These are phyloP conservation scores for Amanita pseudoporphyria DNA, from an alignment of 768 basidiomycete genomes.

Conservation along the genomic window DNA sequence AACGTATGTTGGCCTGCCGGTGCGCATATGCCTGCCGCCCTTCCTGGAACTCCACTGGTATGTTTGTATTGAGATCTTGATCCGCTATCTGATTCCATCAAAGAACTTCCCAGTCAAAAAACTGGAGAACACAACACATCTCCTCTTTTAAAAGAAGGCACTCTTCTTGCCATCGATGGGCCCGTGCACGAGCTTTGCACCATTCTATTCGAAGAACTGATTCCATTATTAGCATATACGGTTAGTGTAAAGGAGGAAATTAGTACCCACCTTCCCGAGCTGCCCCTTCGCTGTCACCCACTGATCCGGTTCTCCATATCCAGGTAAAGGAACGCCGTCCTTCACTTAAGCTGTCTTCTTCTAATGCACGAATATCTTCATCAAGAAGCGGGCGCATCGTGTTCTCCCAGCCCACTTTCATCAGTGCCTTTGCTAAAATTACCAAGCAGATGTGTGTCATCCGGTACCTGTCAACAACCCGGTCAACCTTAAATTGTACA, in stretches of 20 bases:
- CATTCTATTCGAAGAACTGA: background rate
- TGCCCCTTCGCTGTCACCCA: background rate
- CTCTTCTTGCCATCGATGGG: conserved; percentile 4
- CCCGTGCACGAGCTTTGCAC: background rate
- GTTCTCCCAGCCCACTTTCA: background rate
- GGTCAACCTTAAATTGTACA: conserved; percentile 11
- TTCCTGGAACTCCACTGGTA: too few species aligned
- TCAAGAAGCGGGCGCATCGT: background rate
- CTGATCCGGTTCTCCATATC: conserved; percentile 1
- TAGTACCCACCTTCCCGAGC: background rate
- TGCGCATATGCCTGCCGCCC: background rate
- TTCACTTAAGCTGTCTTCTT: background rate
- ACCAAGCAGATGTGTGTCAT: conserved; percentile 5
- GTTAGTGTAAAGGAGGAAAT: background rate
- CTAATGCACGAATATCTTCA: conserved; percentile 1
- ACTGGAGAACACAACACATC: background rate
- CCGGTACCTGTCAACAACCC: conserved; percentile 11
- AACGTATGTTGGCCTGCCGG: too few species aligned
- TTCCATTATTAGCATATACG: background rate
- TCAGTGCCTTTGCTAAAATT: background rate
- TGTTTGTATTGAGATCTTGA: too few species aligned
- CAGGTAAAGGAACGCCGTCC: background rate
- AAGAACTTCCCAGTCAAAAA: background rate
- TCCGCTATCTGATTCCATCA: too few species aligned
- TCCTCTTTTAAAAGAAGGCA: conserved; percentile 1